Percentiles rank a stretch among this genome's conserved stretches.
Conservation (phyloP, 31 red algal species). For the Odonthalia washingtoniensis region DNA sequence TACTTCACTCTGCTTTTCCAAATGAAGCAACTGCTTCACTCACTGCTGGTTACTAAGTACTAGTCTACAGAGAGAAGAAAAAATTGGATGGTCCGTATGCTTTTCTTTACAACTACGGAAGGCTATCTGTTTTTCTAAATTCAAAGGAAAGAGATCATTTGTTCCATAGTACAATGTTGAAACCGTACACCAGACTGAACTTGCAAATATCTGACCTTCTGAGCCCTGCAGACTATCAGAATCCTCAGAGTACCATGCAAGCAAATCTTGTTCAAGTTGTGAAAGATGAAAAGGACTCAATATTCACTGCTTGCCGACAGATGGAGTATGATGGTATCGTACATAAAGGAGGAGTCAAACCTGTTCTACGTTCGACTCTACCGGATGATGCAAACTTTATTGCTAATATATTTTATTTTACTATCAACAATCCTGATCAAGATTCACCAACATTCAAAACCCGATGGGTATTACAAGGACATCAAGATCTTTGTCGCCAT, state of each 20-base stretch:
- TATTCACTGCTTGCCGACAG: background rate
- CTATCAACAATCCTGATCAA: conserved; percentile 1
- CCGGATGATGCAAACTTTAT: conserved; percentile 3
- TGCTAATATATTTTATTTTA: background rate
- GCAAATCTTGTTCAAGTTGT: conserved; percentile 1
- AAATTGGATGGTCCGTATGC: background rate
- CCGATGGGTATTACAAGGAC: conserved; percentile 20
- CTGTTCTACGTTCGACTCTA: background rate
- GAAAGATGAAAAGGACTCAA: background rate
- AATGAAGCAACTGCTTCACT: background rate
- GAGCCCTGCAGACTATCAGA: background rate
- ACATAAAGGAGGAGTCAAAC: conserved; percentile 3
- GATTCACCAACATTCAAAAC: background rate
- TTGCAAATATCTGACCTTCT: background rate
- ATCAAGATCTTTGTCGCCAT: background rate
- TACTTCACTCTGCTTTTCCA: background rate
- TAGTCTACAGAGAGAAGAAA: background rate
- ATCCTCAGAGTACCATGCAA: background rate
- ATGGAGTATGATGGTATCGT: conserved; percentile 4
- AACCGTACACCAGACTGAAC: background rate
- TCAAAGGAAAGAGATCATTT: background rate
- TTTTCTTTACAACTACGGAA: background rate
- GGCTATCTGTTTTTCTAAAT: background rate
- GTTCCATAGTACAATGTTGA: background rate
- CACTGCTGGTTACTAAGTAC: background rate